These are phyloP conservation scores for Fonsecaea erecta DNA, from an alignment of 2,329 filamentous ascomycete species.

Conservation along the genomic window DNA sequence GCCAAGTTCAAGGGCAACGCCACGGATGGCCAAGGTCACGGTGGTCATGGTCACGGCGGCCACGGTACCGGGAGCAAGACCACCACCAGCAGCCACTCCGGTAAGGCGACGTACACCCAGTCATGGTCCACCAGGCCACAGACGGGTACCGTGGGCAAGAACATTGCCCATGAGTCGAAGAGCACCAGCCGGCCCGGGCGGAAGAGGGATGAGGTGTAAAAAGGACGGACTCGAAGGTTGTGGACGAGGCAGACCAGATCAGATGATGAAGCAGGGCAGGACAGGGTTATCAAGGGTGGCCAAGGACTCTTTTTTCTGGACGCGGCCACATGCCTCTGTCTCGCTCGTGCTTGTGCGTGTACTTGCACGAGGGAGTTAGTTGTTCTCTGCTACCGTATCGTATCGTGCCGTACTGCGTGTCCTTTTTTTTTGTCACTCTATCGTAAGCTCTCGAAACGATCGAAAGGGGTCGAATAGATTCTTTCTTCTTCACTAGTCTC, in stretches of 20 bases:
- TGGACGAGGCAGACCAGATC: too few species aligned
- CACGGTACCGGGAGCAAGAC: background rate
- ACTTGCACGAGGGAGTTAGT: too few species aligned
- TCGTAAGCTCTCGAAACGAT: too few species aligned
- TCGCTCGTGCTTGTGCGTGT: too few species aligned
- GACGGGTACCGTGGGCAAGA: slow-evolving; percentile 9
- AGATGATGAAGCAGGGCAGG: background rate
- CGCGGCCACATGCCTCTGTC: too few species aligned
- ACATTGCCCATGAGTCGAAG: slow-evolving; percentile 11
- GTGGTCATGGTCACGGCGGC: background rate
- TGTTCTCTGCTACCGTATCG: too few species aligned
- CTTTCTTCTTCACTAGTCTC: too few species aligned
- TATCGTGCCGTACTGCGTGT: too few species aligned
- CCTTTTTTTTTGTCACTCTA: too few species aligned
- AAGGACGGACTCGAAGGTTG: background rate
- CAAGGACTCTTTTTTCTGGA: background rate
- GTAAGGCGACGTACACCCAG: background rate
- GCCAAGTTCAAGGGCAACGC: slow-evolving; percentile 16
- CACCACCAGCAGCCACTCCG: background rate
- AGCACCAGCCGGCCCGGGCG: slow-evolving; percentile 5
- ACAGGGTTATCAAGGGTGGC: background rate
- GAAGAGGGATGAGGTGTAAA: slow-evolving; percentile 22
- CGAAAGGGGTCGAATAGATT: too few species aligned
- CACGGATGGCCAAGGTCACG: too few species aligned
- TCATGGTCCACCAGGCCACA: slow-evolving; percentile 7